Conservation (phyloP, 306 rosid species). For the Geum urbanum region DNA sequence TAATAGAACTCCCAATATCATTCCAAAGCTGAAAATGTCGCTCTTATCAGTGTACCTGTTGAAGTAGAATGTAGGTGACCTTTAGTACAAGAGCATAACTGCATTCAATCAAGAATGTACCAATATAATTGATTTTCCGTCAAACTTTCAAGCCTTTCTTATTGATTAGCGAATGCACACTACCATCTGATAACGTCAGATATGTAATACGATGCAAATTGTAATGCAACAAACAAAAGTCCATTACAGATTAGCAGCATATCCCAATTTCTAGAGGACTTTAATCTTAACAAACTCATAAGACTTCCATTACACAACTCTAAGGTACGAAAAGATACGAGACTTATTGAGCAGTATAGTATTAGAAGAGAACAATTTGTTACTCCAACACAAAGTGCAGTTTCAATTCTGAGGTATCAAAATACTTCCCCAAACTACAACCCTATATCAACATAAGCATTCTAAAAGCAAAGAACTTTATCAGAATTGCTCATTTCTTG, state of each 20-base stretch:
- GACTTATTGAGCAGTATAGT: neutral
- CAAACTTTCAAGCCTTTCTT: neutral
- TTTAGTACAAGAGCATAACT: neutral
- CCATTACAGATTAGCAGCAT: neutral
- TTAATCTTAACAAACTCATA: neutral
- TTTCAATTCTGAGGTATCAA: neutral
- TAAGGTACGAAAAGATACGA: neutral
- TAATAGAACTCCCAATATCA: constrained; percentile 70
- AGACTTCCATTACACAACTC: neutral
- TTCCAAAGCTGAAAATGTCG: constrained; percentile 92
- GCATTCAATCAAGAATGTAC: neutral
- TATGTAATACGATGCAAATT: neutral
- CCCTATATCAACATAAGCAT: neutral
- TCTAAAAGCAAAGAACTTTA: constrained; percentile 2
- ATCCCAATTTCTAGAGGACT: neutral
- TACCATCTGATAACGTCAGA: neutral
- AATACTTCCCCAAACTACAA: constrained; percentile 7
- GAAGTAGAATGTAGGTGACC: constrained; percentile 20
- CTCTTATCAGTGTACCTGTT: constrained; percentile 87
- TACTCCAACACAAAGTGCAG: neutral
- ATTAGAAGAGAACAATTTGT: neutral
- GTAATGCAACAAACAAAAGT: neutral
- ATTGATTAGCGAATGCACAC: neutral
- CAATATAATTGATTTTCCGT: neutral
- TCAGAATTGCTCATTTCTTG: neutral